Evolutionary conservation across 2,329 filamentous ascomycete genomes (phyloP).

Genomic region (Ceratocystis eucalypticola): DNA sequence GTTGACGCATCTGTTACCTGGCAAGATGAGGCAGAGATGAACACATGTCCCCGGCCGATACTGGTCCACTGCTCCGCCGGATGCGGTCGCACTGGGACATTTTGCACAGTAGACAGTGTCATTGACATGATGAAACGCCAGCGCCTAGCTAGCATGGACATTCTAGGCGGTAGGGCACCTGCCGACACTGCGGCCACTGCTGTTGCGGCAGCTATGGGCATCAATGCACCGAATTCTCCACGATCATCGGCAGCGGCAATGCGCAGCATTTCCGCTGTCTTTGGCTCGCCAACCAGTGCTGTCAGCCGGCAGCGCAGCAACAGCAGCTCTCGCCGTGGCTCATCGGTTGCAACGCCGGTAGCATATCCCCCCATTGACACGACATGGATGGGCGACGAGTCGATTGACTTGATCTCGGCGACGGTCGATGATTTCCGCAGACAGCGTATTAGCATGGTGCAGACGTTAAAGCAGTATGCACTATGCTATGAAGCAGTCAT

Average conservation of each 20-base stretch:
- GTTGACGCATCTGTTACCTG: constrained; percentile 26
- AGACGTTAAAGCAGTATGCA: constrained; percentile 83
- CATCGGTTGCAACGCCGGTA: constrained; percentile 8
- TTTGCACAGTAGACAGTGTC: constrained; percentile 91
- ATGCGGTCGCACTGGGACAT: constrained; percentile 88
- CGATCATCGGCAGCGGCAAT: not conserved
- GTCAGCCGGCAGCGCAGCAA: constrained; percentile 11
- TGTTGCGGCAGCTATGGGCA: constrained; percentile 2
- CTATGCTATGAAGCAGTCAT: constrained; percentile 91
- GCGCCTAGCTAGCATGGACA: constrained; percentile 29
- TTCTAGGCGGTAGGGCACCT: constrained; percentile 15
- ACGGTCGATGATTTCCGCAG: constrained; percentile 83
- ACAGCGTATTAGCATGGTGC: constrained; percentile 91
- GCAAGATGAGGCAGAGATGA: constrained; percentile 45
- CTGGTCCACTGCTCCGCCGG: constrained; percentile 93
- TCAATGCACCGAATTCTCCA: constrained; percentile 9
- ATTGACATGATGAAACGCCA: constrained; percentile 96
- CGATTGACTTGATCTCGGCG: constrained; percentile 65
- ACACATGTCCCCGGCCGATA: constrained; percentile 49
- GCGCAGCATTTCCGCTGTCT: constrained; percentile 6
- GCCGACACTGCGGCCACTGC: constrained; percentile 33
- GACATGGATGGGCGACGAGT: constrained; percentile 55
- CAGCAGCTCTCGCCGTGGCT: constrained; percentile 17
- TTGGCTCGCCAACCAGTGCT: constrained; percentile 2
- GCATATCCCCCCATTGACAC: constrained; percentile 30